Conservation (phyloP, 805 yeast genomes). For the Lipomyces sp. region DNA sequence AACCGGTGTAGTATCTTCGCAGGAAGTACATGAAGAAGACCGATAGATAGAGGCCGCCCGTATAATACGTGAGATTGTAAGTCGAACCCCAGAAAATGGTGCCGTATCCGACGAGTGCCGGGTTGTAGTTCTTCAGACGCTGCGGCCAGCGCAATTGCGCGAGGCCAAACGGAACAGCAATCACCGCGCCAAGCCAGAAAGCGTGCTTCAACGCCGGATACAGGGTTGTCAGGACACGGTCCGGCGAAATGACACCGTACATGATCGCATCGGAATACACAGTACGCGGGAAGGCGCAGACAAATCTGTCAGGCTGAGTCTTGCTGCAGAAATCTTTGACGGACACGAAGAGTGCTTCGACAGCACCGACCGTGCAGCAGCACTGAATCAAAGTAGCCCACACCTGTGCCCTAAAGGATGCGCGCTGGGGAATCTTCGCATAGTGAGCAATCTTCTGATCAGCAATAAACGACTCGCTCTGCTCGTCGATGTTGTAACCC, state of each 20-base stretch:
- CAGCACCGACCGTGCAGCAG: slow-evolving; percentile 6
- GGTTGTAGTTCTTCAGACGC: slow-evolving; percentile 2
- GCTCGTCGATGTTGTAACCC: slow-evolving; percentile 44
- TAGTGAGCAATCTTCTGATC: slow-evolving; percentile 67
- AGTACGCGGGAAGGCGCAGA: slow-evolving; percentile 2
- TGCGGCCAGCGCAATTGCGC: slow-evolving; percentile 8
- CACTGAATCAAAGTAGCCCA: slow-evolving; percentile 12
- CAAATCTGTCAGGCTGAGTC: slow-evolving; percentile 9
- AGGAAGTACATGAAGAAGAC: slow-evolving; percentile 55
- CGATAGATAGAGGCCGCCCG: slow-evolving; percentile 37
- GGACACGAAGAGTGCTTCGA: slow-evolving; percentile 2
- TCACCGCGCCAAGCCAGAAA: neutral
- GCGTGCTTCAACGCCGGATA: slow-evolving; percentile 1
- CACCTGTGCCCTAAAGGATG: slow-evolving; percentile 53
- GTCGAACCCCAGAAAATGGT: slow-evolving; percentile 11
- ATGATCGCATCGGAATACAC: slow-evolving; percentile 1
- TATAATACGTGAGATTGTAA: slow-evolving; percentile 12
- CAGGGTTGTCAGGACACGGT: slow-evolving; percentile 3
- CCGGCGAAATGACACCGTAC: neutral
- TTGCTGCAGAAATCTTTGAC: slow-evolving; percentile 10
- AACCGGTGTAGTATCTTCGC: slow-evolving; percentile 51
- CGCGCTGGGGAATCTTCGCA: slow-evolving; percentile 59
- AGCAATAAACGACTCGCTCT: slow-evolving; percentile 52
- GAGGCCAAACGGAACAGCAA: slow-evolving; percentile 13
- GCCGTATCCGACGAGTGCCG: slow-evolving; percentile 6